These are phyloP conservation scores for Penicillium sp. DNA, from an alignment of 2,329 filamentous ascomycete genomes.

Conservation along the genomic window DNA sequence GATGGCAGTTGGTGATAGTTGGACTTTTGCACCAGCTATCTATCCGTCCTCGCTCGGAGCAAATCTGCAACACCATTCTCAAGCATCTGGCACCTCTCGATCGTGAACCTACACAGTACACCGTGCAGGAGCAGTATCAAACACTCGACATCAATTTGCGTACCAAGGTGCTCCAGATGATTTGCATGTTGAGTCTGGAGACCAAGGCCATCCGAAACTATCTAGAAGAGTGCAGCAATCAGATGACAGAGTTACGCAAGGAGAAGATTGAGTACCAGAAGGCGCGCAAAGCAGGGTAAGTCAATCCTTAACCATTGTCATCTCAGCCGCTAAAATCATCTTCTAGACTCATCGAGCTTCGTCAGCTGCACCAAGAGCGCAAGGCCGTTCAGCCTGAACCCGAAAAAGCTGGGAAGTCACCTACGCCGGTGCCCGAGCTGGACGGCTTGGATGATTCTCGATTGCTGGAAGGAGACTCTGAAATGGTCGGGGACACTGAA, in stretches of 20 bases:
- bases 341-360: conserved; percentile 46
- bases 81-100: conserved; percentile 77
- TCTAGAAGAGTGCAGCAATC: conserved; percentile 87
- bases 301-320: conserved; percentile 19
- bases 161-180: conserved; percentile 75
- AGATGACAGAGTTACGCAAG: conserved; percentile 93
- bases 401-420: conserved; percentile 39
- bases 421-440: conserved; percentile 45
- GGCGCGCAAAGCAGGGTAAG: conserved; percentile 64
- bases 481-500: conserved; percentile 67
- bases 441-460: conserved; percentile 40
- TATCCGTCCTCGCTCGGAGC: conserved; percentile 67
- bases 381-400: conserved; percentile 50
- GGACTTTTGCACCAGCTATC: conserved; percentile 84
- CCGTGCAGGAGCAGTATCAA: conserved; percentile 69
- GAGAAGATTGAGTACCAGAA: conserved; percentile 93
- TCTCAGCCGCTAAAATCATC: conserved; percentile 12
- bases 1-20: conserved; percentile 88
- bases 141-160: conserved; percentile 80
- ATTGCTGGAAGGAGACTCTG: conserved; percentile 60
- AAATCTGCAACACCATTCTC: conserved; percentile 76
- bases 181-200: conserved; percentile 80
- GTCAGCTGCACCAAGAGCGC: conserved; percentile 48
- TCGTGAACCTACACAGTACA: conserved; percentile 71
- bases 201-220: conserved; percentile 84